Base-by-base conservation (phyloP, 2,329 filamentous ascomycete species). In the Dendryphion nanum region DNA sequence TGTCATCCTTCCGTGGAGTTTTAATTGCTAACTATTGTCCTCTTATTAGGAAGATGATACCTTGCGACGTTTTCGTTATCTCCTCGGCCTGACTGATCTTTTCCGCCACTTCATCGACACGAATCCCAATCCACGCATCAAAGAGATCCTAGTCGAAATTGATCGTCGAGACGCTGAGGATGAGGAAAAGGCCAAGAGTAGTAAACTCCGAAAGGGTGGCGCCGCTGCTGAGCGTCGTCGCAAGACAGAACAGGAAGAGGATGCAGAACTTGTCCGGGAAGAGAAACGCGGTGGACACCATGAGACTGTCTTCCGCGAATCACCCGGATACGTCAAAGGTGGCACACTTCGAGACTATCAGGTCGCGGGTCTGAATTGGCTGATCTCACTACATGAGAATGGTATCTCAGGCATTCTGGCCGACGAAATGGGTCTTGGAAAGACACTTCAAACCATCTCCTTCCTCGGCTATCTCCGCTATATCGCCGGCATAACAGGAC, bases 41-140 rank as follows among this genome's bases (percentile, higher is more conserved):
- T 16, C 33, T 4, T 23, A 38, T 34, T 28, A 91, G 87, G 91
- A 96, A 72, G 88, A 96, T 74, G 91, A 97, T 60, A 94, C 89
- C 1, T 88, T 97, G 59, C 82, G 91, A 53, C 79, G 93, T 63
- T 98, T 98, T 65, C 84, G 89, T 48, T 98, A 98, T 64, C 79
- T 98, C 1, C 79, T 98, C 12, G 94, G 94, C 18, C 75, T 98
- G 36, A 98, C 93, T 13, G 93, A 98, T 59, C 76, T 98, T 15
- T 98, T 98, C 73, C 89, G 94, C 49, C 93, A 98, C 70, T 98
- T 98, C 67, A 98, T 98, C 70, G 90, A 97, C 62, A 89, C 89
- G 6, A 98, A 96, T 61, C 91, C 90, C 4, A 90, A 98, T 60
- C 91, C 93, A 13, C 88, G 87, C 55, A 93, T 97, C 58, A 87